Evolutionary conservation across 1,284 basidiomycete genomes (phyloP), one percentile per base, ranked within the genome.

Genomic region (Sporisorium exsertum): DNA sequence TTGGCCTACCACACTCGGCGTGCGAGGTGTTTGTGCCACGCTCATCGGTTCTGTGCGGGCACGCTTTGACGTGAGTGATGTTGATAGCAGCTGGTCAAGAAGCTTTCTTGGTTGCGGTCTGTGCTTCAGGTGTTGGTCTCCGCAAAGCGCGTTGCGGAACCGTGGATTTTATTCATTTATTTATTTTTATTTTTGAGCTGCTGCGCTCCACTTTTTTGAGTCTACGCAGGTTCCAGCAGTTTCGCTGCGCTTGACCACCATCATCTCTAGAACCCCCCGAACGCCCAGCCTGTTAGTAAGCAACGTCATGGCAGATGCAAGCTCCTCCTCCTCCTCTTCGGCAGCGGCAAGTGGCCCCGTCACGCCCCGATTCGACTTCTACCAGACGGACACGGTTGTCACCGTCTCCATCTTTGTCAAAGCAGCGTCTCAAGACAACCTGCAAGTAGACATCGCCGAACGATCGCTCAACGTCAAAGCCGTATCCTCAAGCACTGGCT

Each of bases 341-440:
- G 32, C 63, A 27, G 51, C 32, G 6, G 18, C 56, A 12, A 18
- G 7, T 22, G 47, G 45, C 0, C 27, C 61, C 1, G 40, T 62
- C 7, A 62, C 45, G 33, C 81, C 72, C 4, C 72, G 82, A n/a
- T 72, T 81, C 60, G 85, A 86, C 68, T 86, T 72, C 59, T 86
- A 85, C 61, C 85, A 86, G 69, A 85, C 84, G 0, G 81, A 79
- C 47, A 76, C 75, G 5, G 64, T 61, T 32, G 72, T 85, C 35
- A 76, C 68, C 45, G 32, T 86, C 3, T 80, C 79, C 1, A 50
- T 86, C 54, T 86, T 82, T 59, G 68, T 79, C 47, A 82, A 82
- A 63, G 67, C 75, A 9, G 72, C 69, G 0, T 64, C 65, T 0
- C n/a, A 69, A 8, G 72, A 77, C 18, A 51, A 79, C 12, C 65